phyloP scores from a whole-genome alignment of 306 rosid species.

The Cucumis cinereus region DNA sequence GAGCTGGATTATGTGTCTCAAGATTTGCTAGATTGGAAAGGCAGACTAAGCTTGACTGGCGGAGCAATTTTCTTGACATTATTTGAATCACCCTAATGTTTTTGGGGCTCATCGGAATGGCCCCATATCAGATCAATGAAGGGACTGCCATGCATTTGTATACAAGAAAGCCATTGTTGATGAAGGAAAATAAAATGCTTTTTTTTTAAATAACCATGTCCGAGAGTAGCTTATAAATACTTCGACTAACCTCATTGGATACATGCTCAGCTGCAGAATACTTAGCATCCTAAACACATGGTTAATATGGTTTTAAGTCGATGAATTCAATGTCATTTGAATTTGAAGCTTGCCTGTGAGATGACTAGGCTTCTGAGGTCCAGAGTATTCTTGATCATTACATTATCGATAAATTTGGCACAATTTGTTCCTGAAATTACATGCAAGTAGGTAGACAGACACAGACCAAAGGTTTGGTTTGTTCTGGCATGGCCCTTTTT shows the following conservation, averaged over 20 bases:
- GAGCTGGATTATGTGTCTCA: not conserved
- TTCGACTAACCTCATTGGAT: not conserved
- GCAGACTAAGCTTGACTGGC: not conserved
- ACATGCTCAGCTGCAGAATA: not conserved
- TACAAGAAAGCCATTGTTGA: not conserved
- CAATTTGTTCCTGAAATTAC: not conserved
- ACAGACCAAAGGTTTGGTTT: not conserved
- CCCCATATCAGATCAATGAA: not conserved
- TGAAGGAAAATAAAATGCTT: not conserved
- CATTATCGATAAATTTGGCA: not conserved
- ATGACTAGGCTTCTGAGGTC: not conserved
- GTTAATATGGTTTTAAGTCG: not conserved
- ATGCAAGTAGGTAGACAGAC: too few species aligned
- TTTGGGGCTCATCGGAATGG: too few species aligned
- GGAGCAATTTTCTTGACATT: not conserved
- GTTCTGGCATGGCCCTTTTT: not conserved
- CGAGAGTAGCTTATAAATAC: not conserved
- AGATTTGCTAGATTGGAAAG: not conserved
- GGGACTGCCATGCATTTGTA: not conserved
- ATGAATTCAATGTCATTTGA: not conserved
- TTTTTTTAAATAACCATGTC: not conserved
- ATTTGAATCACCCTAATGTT: too few species aligned
- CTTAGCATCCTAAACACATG: not conserved
- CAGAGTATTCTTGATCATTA: not conserved
- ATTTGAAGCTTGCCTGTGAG: not conserved